Evolutionary conservation across 257 asterid species (phyloP).

Genomic region (Sherardia arvensis): DNA sequence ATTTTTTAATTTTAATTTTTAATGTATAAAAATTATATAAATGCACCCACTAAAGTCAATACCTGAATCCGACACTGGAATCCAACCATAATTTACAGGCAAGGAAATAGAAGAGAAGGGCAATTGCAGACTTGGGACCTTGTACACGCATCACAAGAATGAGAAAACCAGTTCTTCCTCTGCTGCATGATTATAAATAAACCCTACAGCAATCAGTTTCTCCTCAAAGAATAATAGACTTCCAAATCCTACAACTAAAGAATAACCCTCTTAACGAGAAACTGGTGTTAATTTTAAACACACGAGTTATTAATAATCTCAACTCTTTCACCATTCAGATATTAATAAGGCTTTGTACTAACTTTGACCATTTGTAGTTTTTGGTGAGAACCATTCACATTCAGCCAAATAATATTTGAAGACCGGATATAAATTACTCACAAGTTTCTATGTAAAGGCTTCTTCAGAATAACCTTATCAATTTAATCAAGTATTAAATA

Average conservation of each 20-base stretch:
- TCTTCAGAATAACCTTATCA: neutral
- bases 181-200: conserved; percentile 12
- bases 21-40: too few species aligned
- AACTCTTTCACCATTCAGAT: neutral
- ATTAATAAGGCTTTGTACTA: too few species aligned
- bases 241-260: neutral
- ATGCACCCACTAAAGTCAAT: too few species aligned
- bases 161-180: conserved; percentile 26
- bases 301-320: neutral
- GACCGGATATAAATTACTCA: too few species aligned
- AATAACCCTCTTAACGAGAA: neutral
- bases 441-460: neutral
- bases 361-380: neutral
- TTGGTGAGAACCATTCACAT: neutral
- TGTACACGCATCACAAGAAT: too few species aligned
- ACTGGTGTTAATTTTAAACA: neutral
- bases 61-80: too few species aligned
- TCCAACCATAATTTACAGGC: conserved; percentile 18
- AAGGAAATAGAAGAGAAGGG: conserved; percentile 1
- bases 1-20: too few species aligned
- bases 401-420: too few species aligned
- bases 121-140: conserved; percentile 23
- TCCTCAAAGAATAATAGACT: neutral
- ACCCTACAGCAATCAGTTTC: too few species aligned
- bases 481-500: conserved; percentile 10